phyloP scores from a whole-genome alignment of 139 green algal species.

The Asterochloris sp. region DNA sequence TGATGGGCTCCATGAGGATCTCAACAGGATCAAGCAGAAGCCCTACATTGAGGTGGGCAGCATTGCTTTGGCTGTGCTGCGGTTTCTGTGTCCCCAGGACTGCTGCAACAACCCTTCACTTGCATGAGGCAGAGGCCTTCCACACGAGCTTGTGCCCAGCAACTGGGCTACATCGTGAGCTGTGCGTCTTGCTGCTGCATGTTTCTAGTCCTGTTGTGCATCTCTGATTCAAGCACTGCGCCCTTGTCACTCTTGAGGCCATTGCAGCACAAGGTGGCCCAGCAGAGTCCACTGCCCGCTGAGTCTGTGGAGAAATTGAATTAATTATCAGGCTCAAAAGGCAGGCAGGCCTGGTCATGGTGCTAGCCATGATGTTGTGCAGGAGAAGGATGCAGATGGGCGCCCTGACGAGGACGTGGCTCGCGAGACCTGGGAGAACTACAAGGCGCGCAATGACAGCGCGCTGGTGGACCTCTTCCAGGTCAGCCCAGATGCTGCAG shows the following conservation, averaged over 20 bases:
- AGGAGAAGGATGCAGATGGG: conserved; percentile 65
- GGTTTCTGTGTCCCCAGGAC: neutral
- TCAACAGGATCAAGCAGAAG: conserved; percentile 91
- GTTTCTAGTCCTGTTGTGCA: no score
- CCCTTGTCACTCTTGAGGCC: no score
- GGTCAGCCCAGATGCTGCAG: conserved; percentile 22
- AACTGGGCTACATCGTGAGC: neutral
- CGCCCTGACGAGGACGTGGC: conserved; percentile 82
- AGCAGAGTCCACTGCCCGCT: no score
- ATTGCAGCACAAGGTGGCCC: no score
- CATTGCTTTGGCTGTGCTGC: neutral
- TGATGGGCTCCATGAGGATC: conserved; percentile 95
- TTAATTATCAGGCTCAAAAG: no score
- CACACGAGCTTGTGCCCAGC: neutral
- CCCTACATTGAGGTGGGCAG: conserved; percentile 81
- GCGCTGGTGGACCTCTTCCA: conserved; percentile 90
- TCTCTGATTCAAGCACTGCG: no score
- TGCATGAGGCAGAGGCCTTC: neutral
- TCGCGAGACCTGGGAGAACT: conserved; percentile 74
- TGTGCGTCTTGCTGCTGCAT: neutral
- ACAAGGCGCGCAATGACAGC: conserved; percentile 86
- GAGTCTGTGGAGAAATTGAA: no score
- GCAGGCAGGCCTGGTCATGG: neutral
- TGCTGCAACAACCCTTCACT: neutral
- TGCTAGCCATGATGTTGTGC: neutral